These are phyloP conservation scores for Pinus taeda DNA, from an alignment of 75 land plant genomes.

Conservation along the genomic window DNA sequence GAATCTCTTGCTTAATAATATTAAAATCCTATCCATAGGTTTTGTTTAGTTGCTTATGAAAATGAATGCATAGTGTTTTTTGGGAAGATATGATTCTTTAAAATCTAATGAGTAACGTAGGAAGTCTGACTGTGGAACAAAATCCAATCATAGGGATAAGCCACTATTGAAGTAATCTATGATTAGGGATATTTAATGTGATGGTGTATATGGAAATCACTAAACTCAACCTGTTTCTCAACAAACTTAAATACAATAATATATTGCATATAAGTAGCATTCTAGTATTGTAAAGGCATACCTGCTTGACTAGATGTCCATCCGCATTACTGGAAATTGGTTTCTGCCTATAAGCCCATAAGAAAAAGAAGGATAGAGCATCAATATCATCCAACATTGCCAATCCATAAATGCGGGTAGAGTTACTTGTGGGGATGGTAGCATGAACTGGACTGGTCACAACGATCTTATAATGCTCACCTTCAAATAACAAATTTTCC, in stretches of 20 bases:
- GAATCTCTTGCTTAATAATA: neutral
- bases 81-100: neutral
- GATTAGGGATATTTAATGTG: neutral
- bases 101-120: too few species aligned
- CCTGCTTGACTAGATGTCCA: slow-evolving; percentile 46
- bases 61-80: neutral
- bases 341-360: slow-evolving; percentile 36
- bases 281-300: neutral
- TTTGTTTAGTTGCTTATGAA: neutral
- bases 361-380: slow-evolving; percentile 35
- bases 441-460: slow-evolving; percentile 28
- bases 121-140: too few species aligned
- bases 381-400: slow-evolving; percentile 9
- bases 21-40: neutral
- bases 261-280: too few species aligned
- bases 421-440: slow-evolving; percentile 23
- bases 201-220: too few species aligned
- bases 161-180: too few species aligned
- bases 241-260: too few species aligned
- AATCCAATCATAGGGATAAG: too few species aligned
- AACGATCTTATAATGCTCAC: slow-evolving; percentile 35
- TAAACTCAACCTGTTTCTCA: too few species aligned
- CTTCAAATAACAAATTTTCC: slow-evolving; percentile 26
- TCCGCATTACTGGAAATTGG: slow-evolving; percentile 23
- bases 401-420: slow-evolving; percentile 16